These are phyloP conservation scores for Rhodotorula babjevae DNA, from an alignment of 768 basidiomycete species.

Conservation along the genomic window DNA sequence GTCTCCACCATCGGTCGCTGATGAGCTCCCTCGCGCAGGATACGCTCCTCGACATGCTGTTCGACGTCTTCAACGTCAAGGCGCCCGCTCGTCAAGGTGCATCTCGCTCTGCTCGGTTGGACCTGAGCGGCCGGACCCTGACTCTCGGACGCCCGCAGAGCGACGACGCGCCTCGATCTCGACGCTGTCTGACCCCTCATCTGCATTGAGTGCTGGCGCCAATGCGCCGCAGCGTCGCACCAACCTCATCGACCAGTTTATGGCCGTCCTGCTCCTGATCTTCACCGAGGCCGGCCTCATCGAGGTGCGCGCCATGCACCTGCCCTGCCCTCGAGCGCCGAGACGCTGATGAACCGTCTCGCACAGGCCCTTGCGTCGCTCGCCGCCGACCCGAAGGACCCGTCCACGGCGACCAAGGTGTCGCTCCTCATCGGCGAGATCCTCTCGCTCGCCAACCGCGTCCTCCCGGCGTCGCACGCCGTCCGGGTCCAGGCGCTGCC, in stretches of 20 bases:
- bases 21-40: conserved; percentile 55
- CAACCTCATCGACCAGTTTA: conserved; percentile 87
- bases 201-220: too few relatives aligned
- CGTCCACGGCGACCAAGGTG: conserved; percentile 58
- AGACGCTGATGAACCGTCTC: too few relatives aligned
- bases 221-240: conserved; percentile 46
- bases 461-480: conserved; percentile 74
- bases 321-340: neutral
- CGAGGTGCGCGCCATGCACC: conserved; percentile 58
- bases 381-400: conserved; percentile 64
- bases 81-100: conserved; percentile 61
- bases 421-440: conserved; percentile 87
- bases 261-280: conserved; percentile 74
- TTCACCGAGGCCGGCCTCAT: conserved; percentile 81
- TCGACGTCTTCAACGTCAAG: conserved; percentile 85
- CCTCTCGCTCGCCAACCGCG: conserved; percentile 77
- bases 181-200: neutral
- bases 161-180: neutral
- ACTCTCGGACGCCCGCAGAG: neutral
- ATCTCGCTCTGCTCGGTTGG: neutral
- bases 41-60: conserved; percentile 87
- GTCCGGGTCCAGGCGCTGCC: conserved; percentile 73
- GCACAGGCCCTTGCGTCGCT: conserved; percentile 73
- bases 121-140: too few relatives aligned
- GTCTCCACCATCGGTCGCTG: too few relatives aligned